These are phyloP conservation scores for Avena insularis DNA, from an alignment of 176 grass and related monocot species.

Conservation along the genomic window DNA sequence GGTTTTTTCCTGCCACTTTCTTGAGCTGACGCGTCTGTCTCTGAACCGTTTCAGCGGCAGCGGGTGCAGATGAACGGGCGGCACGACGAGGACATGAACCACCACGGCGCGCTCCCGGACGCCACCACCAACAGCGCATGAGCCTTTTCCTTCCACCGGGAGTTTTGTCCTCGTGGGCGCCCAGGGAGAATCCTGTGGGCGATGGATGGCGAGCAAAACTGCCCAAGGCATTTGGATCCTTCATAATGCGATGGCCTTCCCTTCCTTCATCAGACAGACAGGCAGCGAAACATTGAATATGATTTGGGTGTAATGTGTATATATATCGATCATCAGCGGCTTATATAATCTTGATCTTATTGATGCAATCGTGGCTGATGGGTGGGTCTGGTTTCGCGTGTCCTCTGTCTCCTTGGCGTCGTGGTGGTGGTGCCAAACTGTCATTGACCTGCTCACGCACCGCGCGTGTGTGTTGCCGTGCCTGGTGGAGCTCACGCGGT, in stretches of 20 bases:
- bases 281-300: neutral
- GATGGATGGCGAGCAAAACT: neutral
- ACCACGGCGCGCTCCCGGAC: constrained; percentile 46
- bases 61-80: constrained; percentile 86
- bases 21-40: constrained; percentile 14
- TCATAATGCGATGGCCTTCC: constrained; percentile 14
- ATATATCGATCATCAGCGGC: constrained; percentile 19
- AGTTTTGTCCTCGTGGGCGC: constrained; percentile 34
- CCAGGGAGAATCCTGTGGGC: constrained; percentile 52
- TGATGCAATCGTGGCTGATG: neutral
- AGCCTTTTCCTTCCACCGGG: constrained; percentile 37
- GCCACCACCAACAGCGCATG: constrained; percentile 53
- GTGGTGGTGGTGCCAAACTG: neutral
- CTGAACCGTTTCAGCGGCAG: constrained; percentile 63
- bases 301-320: constrained; percentile 28
- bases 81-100: constrained; percentile 59
- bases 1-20: neutral
- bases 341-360: neutral
- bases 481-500: neutral
- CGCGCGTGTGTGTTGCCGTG: neutral
- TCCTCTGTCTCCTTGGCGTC: neutral
- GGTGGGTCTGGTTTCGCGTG: neutral
- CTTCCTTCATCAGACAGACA: neutral
- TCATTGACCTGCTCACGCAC: neutral
- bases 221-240: neutral